Base-by-base conservation (phyloP, 2,329 filamentous ascomycete species). In the Aureobasidium vineae region DNA sequence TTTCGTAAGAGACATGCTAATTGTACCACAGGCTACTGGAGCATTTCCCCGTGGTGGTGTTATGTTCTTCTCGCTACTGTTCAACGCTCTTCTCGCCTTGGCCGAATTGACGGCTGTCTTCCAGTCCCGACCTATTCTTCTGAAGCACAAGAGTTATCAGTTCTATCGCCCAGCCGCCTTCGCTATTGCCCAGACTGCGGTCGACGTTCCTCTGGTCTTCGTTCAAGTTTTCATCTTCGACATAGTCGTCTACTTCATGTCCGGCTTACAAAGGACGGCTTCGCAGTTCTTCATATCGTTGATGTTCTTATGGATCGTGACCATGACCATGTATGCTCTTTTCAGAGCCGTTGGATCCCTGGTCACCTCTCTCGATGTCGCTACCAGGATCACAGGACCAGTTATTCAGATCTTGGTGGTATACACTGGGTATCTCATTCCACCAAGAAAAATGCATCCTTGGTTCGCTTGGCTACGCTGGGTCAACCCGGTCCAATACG, bases 71-170 rank as follows among this genome's bases (percentile, higher is more conserved):
- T 82, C 89, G 26, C 84, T 96, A 1, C 79, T 96, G 5, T 94
- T 94, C 83, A 94, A 94, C 75, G 89, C 90, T n/a, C 94, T 96
- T 77, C 88, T 92, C 73, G 90, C 91, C 28, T 93, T 95, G 73
- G 86, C 88, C 0, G 91, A 96, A 75, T 78, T 96, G 0, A 89
- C 84, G 0, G 83, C 84, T 13, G 90, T 89, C 1, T 94, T 95
- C 90, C 79, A 88, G 19, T 90, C 89, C 0, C 84, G 92, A 10
- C 83, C 88, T 0, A 90, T 96, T 43, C 84, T 96, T 68, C 91
- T 92, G 75, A 96, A 95, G 75, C 92, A 96, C 76, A 87, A 89
- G 66, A 88, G 90, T 0, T 96, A 91, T 71, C 89, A 91, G 0
- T 94, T 96, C 73, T 89, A 95, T 75, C 84, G 90, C 40, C 92